Evolutionary conservation across 495 filamentous ascomycete genomes (phyloP).

Genomic region (Delitschia confertaspora): DNA sequence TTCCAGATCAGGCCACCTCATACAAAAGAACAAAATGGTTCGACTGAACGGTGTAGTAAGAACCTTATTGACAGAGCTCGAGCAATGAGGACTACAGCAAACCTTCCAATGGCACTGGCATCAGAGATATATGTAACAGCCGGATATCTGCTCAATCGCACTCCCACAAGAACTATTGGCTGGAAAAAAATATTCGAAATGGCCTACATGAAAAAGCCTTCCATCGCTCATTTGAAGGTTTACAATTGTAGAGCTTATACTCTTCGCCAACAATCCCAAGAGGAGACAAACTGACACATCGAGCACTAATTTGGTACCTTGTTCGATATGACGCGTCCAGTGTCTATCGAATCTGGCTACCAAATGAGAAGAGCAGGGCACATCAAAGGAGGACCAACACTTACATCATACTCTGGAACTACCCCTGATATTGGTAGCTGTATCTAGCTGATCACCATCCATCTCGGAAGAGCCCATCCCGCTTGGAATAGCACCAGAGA

Average conservation of each 20-base stretch:
- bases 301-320: conserved; percentile 12
- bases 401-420: too few species aligned
- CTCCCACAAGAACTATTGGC: conserved; percentile 5
- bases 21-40: conserved; percentile 6
- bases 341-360: conserved; percentile 19
- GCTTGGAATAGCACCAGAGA: too few species aligned
- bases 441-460: too few species aligned
- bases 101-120: conserved; percentile 8
- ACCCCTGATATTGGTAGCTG: too few species aligned
- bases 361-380: neutral
- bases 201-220: neutral
- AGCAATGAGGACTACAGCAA: conserved; percentile 8
- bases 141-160: conserved; percentile 19
- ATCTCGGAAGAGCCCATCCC: too few species aligned
- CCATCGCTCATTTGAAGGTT: conserved; percentile 4
- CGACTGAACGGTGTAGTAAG: neutral
- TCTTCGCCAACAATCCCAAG: neutral
- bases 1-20: neutral
- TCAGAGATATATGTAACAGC: conserved; percentile 4
- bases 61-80: conserved; percentile 3
- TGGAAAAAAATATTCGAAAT: conserved; percentile 18
- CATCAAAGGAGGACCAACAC: neutral
- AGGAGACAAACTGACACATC: conserved; percentile 9
- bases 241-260: conserved; percentile 8
- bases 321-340: conserved; percentile 16